A percentile compares a stretch with the other conserved stretches of the same genome.
phyloP scores from a whole-genome alignment of 495 filamentous ascomycete species.

The Cryomyces minteri region DNA sequence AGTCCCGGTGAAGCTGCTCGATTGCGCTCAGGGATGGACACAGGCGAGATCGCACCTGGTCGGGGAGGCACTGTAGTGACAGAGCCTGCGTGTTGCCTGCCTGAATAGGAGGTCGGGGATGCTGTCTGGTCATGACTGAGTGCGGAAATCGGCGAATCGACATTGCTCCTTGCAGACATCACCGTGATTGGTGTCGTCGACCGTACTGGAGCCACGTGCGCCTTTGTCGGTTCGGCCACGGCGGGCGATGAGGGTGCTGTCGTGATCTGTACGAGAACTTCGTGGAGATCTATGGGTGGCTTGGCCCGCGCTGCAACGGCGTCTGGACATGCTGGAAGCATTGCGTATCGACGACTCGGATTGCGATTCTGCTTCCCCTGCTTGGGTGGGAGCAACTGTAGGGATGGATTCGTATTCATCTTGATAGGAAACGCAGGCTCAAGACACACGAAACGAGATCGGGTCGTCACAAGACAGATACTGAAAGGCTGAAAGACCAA shows the following conservation, averaged over 20 bases:
- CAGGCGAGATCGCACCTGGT: not conserved
- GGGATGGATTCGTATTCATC: conserved; percentile 22
- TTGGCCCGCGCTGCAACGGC: conserved; percentile 16
- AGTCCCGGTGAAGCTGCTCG: not conserved
- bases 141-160: not conserved
- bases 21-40: not conserved
- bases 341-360: conserved; percentile 7
- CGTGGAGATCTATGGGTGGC: conserved; percentile 13
- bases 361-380: conserved; percentile 11
- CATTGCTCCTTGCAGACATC: not conserved
- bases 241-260: conserved; percentile 3
- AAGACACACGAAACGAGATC: conserved; percentile 1
- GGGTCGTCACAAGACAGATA: not conserved
- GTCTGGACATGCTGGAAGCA: conserved; percentile 21
- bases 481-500: not conserved
- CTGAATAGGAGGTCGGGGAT: not conserved
- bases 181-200: not conserved
- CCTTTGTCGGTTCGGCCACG: not conserved
- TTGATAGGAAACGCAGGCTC: not conserved
- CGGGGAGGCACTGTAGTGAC: not conserved
- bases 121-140: no score
- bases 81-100: not conserved
- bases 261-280: conserved; percentile 13
- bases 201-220: not conserved
- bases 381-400: conserved; percentile 37